Percentiles rank a stretch among this genome's conserved stretches.
Evolutionary conservation across 306 rosid genomes (phyloP).

Genomic region (Fragaria nilgerrensis): DNA sequence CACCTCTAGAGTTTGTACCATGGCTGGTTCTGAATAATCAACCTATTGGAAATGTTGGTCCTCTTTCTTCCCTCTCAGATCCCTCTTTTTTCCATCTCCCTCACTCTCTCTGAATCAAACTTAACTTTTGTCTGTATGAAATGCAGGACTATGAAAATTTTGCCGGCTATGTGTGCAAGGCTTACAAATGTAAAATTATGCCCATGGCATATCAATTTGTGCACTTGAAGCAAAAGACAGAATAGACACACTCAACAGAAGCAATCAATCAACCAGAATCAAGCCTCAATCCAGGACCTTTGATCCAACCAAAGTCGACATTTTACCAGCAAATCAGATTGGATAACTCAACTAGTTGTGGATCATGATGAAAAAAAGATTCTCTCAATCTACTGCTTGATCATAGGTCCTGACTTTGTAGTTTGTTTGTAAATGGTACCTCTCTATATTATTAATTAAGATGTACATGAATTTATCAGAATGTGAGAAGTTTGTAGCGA

Average conservation of each 20-base stretch:
- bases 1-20: constrained; percentile 68
- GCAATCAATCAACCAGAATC: background rate
- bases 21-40: constrained; percentile 79
- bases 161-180: constrained; percentile 54
- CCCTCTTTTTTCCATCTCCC: background rate
- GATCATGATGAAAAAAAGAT: background rate
- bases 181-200: constrained; percentile 37
- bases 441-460: background rate
- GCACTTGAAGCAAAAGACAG: constrained; percentile 19
- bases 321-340: constrained; percentile 23
- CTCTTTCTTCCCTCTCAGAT: background rate
- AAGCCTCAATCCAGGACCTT: background rate
- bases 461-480: background rate
- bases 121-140: background rate
- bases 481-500: too few species aligned
- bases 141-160: constrained; percentile 58
- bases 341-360: background rate
- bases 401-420: background rate
- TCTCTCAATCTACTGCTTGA: background rate
- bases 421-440: background rate
- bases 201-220: constrained; percentile 55
- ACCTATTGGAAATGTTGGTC: constrained; percentile 62
- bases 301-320: background rate
- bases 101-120: background rate
- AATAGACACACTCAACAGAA: background rate